Evolutionary conservation across 2,329 filamentous ascomycete genomes (phyloP), one percentile per base, ranked within the genome.

Genomic region (Volutella citrinella): DNA sequence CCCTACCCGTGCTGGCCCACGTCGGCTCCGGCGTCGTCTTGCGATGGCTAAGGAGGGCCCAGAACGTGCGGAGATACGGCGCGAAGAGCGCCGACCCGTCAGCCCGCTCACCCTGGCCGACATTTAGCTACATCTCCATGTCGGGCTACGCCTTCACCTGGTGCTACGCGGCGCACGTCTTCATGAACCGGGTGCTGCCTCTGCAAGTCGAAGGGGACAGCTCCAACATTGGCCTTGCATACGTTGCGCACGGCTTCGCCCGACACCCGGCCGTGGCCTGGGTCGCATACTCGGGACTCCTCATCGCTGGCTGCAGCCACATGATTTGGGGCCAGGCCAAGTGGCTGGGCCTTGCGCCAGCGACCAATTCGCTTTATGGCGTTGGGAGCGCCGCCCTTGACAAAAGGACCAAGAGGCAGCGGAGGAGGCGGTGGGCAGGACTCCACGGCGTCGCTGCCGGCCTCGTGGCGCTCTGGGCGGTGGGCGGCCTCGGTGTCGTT

Each of bases 321-420:
- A 80, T 90, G 58, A 77, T 86, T 7, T 94, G 88, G 78, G 90
- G 90, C 4, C 78, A 80, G 64, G 86, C 87, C n/a, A 84, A 79
- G 60, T 96, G 87, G 85, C 65, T 90, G 40, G 80, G 80, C 0
- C 68, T 76, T 28, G 71, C 80, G 31, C 82, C 83, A 14, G 69
- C 71, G 3, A 69, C 66, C 43, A 74, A 60, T 51, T 78, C 59
- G 57, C 62, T 56, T 10, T 51, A 51, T 56, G 69, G 56, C 2
- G 61, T 54, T 66, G 57, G 63, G 50, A 56, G 61, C 65, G 41
- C 57, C 40, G 39, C 54, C 1, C 55, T 70, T 7, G 76, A 78
- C 43, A 75, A 67, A 52, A 66, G 61, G 51, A 70, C 70, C 21
- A 67, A 72, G 30, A 59, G 72, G 42, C 65, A 68, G 38, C 73